Evolutionary conservation across 495 filamentous ascomycete species (phyloP).

Genomic region (Monascus purpureus): DNA sequence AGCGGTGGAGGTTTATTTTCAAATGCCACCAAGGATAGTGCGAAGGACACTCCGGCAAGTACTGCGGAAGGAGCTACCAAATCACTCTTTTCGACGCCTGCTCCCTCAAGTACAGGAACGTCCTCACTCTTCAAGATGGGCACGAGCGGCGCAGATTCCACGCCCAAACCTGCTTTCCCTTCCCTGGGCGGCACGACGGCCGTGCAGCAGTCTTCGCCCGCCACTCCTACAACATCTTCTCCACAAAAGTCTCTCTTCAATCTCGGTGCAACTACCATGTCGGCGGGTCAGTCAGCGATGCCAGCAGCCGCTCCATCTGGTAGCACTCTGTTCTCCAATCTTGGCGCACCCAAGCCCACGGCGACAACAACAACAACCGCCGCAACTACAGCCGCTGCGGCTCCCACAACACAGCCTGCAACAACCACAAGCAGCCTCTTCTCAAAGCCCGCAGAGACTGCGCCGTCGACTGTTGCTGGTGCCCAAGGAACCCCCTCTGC

Average conservation of each 20-base stretch:
- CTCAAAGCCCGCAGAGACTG: slow-evolving; percentile 10
- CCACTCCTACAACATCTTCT: slow-evolving; percentile 19
- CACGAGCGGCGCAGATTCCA: slow-evolving; percentile 13
- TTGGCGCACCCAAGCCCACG: slow-evolving; percentile 23
- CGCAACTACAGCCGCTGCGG: slow-evolving; percentile 14
- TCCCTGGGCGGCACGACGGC: slow-evolving; percentile 13
- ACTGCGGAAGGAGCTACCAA: slow-evolving; percentile 12
- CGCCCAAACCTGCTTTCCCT: slow-evolving; percentile 18
- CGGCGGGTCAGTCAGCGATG: slow-evolving; percentile 23
- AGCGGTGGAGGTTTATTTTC: slow-evolving; percentile 25
- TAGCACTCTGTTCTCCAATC: slow-evolving; percentile 21
- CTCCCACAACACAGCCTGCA: slow-evolving; percentile 12
- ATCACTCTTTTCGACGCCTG: slow-evolving; percentile 14
- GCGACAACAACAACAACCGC: slow-evolving; percentile 14
- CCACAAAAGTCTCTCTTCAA: slow-evolving; percentile 28
- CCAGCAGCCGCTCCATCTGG: slow-evolving; percentile 22
- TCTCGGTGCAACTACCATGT: slow-evolving; percentile 20
- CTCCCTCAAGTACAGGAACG: slow-evolving; percentile 10
- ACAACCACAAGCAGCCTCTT: slow-evolving; percentile 15
- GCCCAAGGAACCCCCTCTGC: slow-evolving; percentile 12
- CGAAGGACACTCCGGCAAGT: slow-evolving; percentile 25
- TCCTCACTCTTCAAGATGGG: slow-evolving; percentile 26
- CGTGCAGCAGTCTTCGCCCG: slow-evolving; percentile 15
- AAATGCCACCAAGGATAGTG: slow-evolving; percentile 17
- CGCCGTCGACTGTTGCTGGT: slow-evolving; percentile 5